phyloP scores from a whole-genome alignment of 2,329 filamentous ascomycete genomes.

The Davidsoniella eucalypti region DNA sequence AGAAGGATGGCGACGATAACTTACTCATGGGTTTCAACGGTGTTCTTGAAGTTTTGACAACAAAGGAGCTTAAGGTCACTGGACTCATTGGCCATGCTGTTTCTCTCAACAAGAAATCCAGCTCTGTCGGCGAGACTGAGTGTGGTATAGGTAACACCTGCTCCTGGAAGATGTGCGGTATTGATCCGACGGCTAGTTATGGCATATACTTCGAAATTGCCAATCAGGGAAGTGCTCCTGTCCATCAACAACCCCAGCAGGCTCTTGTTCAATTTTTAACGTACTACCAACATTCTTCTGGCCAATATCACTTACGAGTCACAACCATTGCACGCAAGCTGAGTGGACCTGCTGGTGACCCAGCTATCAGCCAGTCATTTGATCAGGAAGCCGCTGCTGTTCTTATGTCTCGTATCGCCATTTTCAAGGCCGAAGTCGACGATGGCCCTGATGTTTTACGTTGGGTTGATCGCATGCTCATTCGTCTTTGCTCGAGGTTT shows the following conservation, averaged over 20 bases:
- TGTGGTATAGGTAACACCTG: constrained; percentile 97
- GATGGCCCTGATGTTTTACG: constrained; percentile 95
- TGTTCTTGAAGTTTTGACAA: constrained; percentile 85
- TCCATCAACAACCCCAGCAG: constrained; percentile 74
- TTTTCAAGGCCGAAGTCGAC: constrained; percentile 97
- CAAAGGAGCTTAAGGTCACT: constrained; percentile 95
- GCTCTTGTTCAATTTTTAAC: constrained; percentile 97
- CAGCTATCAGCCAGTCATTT: constrained; percentile 89
- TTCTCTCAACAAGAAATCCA: constrained; percentile 94
- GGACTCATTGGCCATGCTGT: constrained; percentile 93
- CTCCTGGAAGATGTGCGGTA: constrained; percentile 99
- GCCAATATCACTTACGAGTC: constrained; percentile 88
- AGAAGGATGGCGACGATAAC: constrained; percentile 90
- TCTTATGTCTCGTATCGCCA: constrained; percentile 96
- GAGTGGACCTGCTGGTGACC: constrained; percentile 85
- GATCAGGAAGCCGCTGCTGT: constrained; percentile 96
- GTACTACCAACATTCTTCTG: constrained; percentile 94
- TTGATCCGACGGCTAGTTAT: constrained; percentile 85
- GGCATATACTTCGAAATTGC: constrained; percentile 97
- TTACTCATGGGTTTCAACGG: constrained; percentile 97
- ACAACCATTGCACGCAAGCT: constrained; percentile 85
- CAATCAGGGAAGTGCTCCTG: constrained; percentile 71
- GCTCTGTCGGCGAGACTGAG: constrained; percentile 91
- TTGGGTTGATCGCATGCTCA: constrained; percentile 98
- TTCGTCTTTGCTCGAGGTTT: constrained; percentile 87